Evolutionary conservation across 176 grass and related monocot species (phyloP).

Genomic region (Aegilops speltoides): DNA sequence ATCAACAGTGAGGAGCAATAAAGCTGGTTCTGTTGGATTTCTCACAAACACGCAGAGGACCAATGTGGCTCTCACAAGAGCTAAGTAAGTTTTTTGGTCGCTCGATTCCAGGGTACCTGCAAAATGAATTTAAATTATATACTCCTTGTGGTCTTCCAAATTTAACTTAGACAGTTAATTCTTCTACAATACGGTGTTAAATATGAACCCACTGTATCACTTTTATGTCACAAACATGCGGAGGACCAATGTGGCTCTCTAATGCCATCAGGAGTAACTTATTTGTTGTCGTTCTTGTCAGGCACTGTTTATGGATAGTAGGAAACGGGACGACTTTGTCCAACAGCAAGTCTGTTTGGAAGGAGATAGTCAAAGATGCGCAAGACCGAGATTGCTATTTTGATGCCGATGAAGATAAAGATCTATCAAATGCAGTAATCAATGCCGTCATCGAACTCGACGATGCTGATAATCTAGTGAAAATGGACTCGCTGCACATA

Average conservation of each 20-base stretch:
- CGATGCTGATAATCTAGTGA: slow-evolving; percentile 10
- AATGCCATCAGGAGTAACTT: not conserved
- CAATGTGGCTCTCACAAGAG: no score
- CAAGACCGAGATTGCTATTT: slow-evolving; percentile 31
- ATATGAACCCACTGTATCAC: not conserved
- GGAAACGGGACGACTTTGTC: slow-evolving; percentile 41
- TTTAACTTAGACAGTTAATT: not conserved
- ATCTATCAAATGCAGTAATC: slow-evolving; percentile 20
- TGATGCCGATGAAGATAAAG: slow-evolving; percentile 38
- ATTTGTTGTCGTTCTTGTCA: not conserved
- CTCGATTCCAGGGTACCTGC: no score
- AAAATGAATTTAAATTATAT: not conserved
- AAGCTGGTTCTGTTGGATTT: slow-evolving; percentile 47
- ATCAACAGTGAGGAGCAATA: slow-evolving; percentile 55
- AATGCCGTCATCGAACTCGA: slow-evolving; percentile 34
- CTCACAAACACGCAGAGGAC: no score
- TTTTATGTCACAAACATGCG: no score
- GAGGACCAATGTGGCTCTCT: no score
- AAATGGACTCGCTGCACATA: slow-evolving; percentile 26
- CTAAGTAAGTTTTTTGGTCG: no score
- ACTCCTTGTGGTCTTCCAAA: not conserved
- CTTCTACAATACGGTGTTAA: not conserved
- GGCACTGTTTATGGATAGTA: slow-evolving; percentile 51
- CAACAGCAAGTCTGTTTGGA: slow-evolving; percentile 43
- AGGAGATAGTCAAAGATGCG: slow-evolving; percentile 34